phyloP scores from a whole-genome alignment of 1,139 yeast genomes.

The Protomyces arabidopsidicola region DNA sequence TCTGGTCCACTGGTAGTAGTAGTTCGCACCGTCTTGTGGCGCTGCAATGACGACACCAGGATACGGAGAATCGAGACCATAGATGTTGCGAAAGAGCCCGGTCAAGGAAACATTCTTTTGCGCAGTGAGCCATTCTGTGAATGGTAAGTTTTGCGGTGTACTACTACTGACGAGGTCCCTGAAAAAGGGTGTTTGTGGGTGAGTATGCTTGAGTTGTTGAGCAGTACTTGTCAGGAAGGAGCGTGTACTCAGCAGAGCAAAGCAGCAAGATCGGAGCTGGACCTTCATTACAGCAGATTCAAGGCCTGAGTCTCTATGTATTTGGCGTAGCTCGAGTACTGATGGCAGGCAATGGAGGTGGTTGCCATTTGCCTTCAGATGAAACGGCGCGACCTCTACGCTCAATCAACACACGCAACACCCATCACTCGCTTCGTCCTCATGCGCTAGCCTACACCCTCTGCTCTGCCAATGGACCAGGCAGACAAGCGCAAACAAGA shows the following conservation, averaged over 20 bases:
- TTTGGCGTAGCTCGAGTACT: too few species aligned
- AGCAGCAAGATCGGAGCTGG: neutral
- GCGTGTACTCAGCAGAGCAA: neutral
- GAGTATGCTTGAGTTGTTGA: neutral
- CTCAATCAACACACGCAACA: neutral
- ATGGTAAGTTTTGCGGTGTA: neutral
- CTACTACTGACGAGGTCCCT: neutral
- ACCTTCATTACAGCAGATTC: neutral
- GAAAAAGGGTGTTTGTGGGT: neutral
- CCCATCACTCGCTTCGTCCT: neutral
- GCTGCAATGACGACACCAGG: neutral
- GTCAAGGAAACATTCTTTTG: neutral
- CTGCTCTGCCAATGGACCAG: slow-evolving; percentile 13
- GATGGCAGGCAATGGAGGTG: too few species aligned
- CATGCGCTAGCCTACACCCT: neutral
- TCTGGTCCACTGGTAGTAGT: neutral
- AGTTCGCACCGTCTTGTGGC: neutral
- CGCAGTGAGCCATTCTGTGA: neutral
- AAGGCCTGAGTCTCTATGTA: too few species aligned
- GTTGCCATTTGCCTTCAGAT: too few species aligned
- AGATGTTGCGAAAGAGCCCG: neutral
- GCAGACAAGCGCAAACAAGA: slow-evolving; percentile 39
- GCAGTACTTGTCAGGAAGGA: neutral
- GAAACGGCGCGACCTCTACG: neutral
- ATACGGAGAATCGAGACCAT: neutral